These are phyloP conservation scores for Fusarium pseudoanthophilum DNA, from an alignment of 2,329 filamentous ascomycete species.

Conservation along the genomic window DNA sequence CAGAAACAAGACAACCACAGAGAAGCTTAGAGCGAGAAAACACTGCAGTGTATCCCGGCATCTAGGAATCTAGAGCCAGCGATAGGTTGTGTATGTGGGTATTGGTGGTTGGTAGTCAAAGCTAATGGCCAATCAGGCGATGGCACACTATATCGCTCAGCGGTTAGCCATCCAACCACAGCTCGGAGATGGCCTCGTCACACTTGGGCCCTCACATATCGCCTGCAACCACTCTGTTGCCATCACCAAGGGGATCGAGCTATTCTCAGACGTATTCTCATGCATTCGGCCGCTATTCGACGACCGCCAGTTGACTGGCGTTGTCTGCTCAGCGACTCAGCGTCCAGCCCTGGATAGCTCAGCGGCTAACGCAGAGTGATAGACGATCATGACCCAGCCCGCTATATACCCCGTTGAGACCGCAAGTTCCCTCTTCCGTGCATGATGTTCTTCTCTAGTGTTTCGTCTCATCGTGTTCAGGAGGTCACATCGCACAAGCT, in stretches of 20 bases:
- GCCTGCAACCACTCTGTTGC: constrained; percentile 45
- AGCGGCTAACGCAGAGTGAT: constrained; percentile 57
- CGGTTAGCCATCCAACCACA: constrained; percentile 60
- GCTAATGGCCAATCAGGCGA: constrained; percentile 37
- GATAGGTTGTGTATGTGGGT: constrained; percentile 28
- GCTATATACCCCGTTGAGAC: constrained; percentile 67
- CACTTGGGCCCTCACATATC: constrained; percentile 37
- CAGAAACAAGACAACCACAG: constrained; percentile 12
- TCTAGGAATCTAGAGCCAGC: constrained; percentile 14
- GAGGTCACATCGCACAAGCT: constrained; percentile 54
- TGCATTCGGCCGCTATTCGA: constrained; percentile 52
- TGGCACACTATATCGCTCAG: constrained; percentile 42
- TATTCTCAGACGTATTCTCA: constrained; percentile 50
- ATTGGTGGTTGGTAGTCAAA: constrained; percentile 32
- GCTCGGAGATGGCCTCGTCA: constrained; percentile 36
- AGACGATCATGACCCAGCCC: constrained; percentile 61
- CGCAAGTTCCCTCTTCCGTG: constrained; percentile 54
- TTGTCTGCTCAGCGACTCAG: constrained; percentile 54
- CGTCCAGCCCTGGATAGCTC: constrained; percentile 51
- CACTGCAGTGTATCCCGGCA: constrained; percentile 22
- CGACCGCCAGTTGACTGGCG: constrained; percentile 30
- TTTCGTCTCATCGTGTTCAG: constrained; percentile 59
- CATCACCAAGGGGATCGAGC: constrained; percentile 49
- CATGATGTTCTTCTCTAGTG: constrained; percentile 60
- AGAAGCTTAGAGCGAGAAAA: constrained; percentile 15